phyloP scores from a whole-genome alignment of 441 rosid genomes.

The Eutrema salsugineum region DNA sequence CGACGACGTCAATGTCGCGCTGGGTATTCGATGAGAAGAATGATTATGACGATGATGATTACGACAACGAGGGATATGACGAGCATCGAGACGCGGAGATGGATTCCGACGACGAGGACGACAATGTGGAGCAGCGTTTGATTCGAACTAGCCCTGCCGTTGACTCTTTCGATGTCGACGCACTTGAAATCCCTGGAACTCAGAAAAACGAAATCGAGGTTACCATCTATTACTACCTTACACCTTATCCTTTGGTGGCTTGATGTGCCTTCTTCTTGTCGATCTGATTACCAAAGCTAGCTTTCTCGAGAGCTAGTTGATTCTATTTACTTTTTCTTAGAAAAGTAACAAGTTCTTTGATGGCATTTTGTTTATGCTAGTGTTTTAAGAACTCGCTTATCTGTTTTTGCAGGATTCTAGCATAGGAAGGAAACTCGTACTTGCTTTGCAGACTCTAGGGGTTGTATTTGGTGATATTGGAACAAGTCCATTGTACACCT shows the following conservation, averaged over 20 bases:
- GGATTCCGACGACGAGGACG: constrained; percentile 76
- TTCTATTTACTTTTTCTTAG: neutral
- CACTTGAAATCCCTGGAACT: constrained; percentile 85
- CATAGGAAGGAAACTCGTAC: constrained; percentile 60
- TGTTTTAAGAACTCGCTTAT: neutral
- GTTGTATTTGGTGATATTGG: constrained; percentile 99
- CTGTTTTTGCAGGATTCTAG: constrained; percentile 60
- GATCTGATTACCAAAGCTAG: neutral
- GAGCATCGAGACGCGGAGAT: constrained; percentile 33
- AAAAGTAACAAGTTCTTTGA: neutral
- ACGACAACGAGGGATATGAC: constrained; percentile 42
- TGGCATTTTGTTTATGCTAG: neutral
- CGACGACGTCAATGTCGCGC: constrained; percentile 72
- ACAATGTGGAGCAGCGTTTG: constrained; percentile 65
- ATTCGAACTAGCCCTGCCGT: constrained; percentile 91
- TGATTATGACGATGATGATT: constrained; percentile 48
- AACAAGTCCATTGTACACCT: constrained; percentile 92
- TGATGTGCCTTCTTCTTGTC: neutral
- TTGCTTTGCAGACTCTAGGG: constrained; percentile 88
- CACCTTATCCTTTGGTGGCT: neutral
- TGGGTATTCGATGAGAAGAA: constrained; percentile 94
- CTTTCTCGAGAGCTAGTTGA: neutral
- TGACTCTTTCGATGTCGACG: constrained; percentile 95
- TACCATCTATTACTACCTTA: neutral
- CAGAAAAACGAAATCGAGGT: constrained; percentile 78